Conservation (phyloP, 1,139 yeast genomes). For the Yamadazyma atmosphaerica region DNA sequence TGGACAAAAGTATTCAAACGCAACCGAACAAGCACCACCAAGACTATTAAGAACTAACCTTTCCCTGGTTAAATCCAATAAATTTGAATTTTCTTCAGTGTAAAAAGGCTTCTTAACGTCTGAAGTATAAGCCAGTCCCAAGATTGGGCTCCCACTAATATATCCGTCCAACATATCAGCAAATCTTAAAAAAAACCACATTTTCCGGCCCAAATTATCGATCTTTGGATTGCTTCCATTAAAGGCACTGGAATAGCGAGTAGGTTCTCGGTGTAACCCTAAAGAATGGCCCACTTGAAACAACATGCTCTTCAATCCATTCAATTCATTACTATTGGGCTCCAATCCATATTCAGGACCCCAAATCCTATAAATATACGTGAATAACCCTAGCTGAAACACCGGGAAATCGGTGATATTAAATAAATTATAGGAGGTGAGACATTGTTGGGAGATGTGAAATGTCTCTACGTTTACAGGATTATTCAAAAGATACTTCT, state of each 20-base stretch:
- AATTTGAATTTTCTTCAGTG: slow-evolving; percentile 17
- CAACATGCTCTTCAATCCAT: slow-evolving; percentile 33
- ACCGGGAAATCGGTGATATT: slow-evolving; percentile 37
- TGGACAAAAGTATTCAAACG: slow-evolving; percentile 1
- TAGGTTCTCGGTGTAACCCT: slow-evolving; percentile 23
- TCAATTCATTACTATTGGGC: slow-evolving; percentile 51
- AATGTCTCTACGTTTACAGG: slow-evolving; percentile 22
- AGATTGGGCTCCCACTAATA: slow-evolving; percentile 35
- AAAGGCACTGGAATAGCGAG: not conserved
- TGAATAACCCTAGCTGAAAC: slow-evolving; percentile 16
- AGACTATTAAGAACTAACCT: slow-evolving; percentile 7
- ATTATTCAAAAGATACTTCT: slow-evolving; percentile 7
- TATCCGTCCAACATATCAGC: slow-evolving; percentile 35
- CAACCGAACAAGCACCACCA: not conserved
- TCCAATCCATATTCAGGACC: slow-evolving; percentile 55
- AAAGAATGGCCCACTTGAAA: slow-evolving; percentile 40
- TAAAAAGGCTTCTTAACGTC: slow-evolving; percentile 30
- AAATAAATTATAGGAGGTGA: slow-evolving; percentile 37
- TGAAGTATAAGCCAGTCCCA: slow-evolving; percentile 23
- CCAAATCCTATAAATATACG: slow-evolving; percentile 36
- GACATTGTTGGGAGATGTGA: slow-evolving; percentile 35
- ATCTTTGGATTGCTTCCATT: slow-evolving; percentile 1
- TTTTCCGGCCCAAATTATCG: slow-evolving; percentile 21
- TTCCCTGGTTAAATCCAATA: slow-evolving; percentile 24
- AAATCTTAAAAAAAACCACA: slow-evolving; percentile 27